Percentiles rank a stretch among this genome's conserved stretches.
Evolutionary conservation across 169 alveolate species (phyloP).

Genomic region (Eimeria sp.): DNA sequence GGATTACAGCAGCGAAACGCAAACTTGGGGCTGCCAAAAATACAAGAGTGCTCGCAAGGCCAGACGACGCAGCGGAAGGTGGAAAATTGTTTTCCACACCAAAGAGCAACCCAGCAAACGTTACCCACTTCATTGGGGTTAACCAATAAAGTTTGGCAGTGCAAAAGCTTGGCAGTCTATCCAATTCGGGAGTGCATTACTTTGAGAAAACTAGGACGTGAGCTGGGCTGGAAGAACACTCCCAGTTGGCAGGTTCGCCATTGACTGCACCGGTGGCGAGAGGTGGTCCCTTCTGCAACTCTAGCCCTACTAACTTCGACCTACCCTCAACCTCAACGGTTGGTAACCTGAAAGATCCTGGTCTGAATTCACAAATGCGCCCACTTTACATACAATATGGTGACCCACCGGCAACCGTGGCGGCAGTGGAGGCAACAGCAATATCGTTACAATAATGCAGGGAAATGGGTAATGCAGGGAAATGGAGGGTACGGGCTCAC

Average conservation of each 20-base stretch:
- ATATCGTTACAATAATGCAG: not conserved
- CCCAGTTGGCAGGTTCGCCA: conserved; percentile 1
- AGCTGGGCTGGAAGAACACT: conserved; percentile 60
- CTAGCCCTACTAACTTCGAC: not conserved
- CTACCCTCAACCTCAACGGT: conserved; percentile 49
- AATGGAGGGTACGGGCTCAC: not conserved
- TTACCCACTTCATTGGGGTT: not conserved
- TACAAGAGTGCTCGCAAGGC: not conserved
- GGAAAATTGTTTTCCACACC: not conserved
- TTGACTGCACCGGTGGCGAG: not conserved
- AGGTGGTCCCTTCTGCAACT: conserved; percentile 7
- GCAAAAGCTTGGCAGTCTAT: not conserved
- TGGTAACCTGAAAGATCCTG: conserved; percentile 68
- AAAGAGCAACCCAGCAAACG: not conserved
- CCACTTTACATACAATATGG: not conserved
- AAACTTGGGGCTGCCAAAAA: not conserved
- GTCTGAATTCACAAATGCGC: conserved; percentile 17
- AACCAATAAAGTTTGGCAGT: not conserved
- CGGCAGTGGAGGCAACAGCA: not conserved
- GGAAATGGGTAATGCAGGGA: not conserved
- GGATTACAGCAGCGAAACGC: not conserved
- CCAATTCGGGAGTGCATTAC: not conserved
- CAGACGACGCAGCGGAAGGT: not conserved
- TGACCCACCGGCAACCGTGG: not conserved
- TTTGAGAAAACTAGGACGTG: conserved; percentile 69